Base-by-base conservation (phyloP, 305 asterid species). In the Plantago coronopus region DNA sequence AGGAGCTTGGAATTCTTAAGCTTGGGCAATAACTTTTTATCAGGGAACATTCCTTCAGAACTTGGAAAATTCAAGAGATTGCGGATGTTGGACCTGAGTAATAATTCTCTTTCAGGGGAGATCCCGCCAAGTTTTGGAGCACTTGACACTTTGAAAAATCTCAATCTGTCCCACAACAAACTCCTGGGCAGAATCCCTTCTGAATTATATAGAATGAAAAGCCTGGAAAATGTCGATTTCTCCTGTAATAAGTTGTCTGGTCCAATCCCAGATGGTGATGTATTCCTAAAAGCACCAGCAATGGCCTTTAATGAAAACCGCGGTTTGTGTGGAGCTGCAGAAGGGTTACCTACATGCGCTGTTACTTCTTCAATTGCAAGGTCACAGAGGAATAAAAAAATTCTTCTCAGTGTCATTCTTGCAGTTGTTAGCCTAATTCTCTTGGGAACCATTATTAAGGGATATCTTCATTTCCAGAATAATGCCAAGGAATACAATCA, bases 191-290 rank as follows among this genome's bases (percentile, higher is more conserved):
- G 47, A 38, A 81, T 89, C 66, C 95, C 96, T 34, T 49, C 69
- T 6, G 64, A 51, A 19, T 63, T 86, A 18, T 59, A 84, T 42
- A 31, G 57, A 49, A 82, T 86, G 95, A 25, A 48, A 29, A 84
- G 91, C 69, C 67, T 89, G 47, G 72, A 44, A 40, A 46, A 12
- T 3, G 57, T 89, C n/a, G 81, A 77, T 59, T 70, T 89, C 74
- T 89, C 95, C 22, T 47, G 73, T 83, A 89, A 88, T 65, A 64
- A 75, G 20, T 70, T 89, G 54, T 76, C 86, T 0, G 91, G 97
- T 51, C 81, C 76, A 42, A 69, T 87, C 69, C 97, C 97, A 3
- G 37, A 48, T 1, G 72, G 74, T 17, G 67, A 53, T 62, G 25
- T 51, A 53, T 89, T 89, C 78, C 65, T 17, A 17, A 45, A 22